Base-by-base conservation (phyloP, 768 basidiomycete species). In the Leucocoprinus birnbaumii region DNA sequence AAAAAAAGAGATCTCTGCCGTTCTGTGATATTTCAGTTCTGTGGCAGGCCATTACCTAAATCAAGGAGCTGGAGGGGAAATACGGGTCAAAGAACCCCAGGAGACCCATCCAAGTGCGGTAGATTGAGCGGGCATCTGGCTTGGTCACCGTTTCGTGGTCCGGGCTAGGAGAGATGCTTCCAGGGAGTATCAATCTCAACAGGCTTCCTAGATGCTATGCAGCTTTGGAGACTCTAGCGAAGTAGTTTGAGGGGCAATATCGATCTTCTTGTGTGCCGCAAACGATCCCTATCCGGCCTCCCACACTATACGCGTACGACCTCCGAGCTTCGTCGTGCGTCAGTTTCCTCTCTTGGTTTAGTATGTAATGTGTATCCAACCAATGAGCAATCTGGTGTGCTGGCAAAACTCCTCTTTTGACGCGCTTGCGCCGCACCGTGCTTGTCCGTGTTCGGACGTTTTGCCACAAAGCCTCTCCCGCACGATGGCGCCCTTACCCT, bases 41-140 rank as follows among this genome's bases (percentile, higher is more conserved):
- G 46, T 51, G n/a, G 22, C 13, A 53, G 5, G 6, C 26, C 21
- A 21, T 45, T 34, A 22, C 47, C 38, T 42, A 48, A 55, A 55
- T 38, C 35, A 22, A 40, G 47, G 40, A 26, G 38, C 16, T 14
- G 35, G 45, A 31, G 31, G 50, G 50, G 35, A 22, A 3, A 27
- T 24, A 25, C 26, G 8, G 6, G 51, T 31, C 19, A 31, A 42
- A 21, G 37, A 42, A 31, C 19, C 21, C 9, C 16, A 41, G 40
- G 37, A 34, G 27, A 31, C 19, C 41, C 47, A 43, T 18, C 47
- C 26, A 22, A 48, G 7, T 37, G 42, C 44, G 26, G 52, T 55
- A 55, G 47, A 55, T 55, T 55, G 53, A 42, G 47, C 38, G 53
- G 53, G 27, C 53, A 55, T 55, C 47, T 55, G 46, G 31, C 40